phyloP scores from a whole-genome alignment of 768 basidiomycete genomes.

The Pleurotus platypus region DNA sequence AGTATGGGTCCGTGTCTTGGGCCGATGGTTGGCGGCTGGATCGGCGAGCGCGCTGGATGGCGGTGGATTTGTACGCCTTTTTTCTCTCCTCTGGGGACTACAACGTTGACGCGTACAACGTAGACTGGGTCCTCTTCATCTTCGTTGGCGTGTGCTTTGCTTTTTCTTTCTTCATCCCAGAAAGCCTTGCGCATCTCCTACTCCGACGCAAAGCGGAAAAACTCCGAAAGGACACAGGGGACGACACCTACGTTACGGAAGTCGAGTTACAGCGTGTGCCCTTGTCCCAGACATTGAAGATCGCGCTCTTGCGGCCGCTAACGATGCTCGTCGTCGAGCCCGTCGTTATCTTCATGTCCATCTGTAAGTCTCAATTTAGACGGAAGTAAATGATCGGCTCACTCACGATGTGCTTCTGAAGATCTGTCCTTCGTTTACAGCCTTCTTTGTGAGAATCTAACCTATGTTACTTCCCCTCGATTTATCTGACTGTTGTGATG shows the following conservation, averaged over 20 bases:
- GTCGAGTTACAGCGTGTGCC: constrained; percentile 35
- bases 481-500: background rate
- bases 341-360: constrained; percentile 38
- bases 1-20: constrained; percentile 45
- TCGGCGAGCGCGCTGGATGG: constrained; percentile 42
- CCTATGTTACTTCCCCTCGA: background rate
- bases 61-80: constrained; percentile 36
- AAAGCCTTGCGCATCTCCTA: constrained; percentile 46
- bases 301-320: constrained; percentile 35
- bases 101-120: too few relatives aligned
- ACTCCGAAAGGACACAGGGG: constrained; percentile 37
- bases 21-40: constrained; percentile 47
- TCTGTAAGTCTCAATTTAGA: constrained; percentile 24
- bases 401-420: constrained; percentile 7
- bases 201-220: constrained; percentile 37
- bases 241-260: constrained; percentile 28
- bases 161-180: constrained; percentile 42
- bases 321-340: constrained; percentile 41
- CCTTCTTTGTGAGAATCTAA: constrained; percentile 27
- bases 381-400: too few relatives aligned
- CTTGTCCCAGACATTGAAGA: constrained; percentile 27
- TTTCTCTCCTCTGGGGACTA: background rate
- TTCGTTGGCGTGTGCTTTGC: constrained; percentile 32
- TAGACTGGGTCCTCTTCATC: constrained; percentile 44
- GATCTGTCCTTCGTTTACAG: constrained; percentile 43